A percentile compares a stretch with the other conserved stretches of the same genome.
Evolutionary conservation across 2,329 filamentous ascomycete species (phyloP).

Genomic region (Diaporthe vaccinii): DNA sequence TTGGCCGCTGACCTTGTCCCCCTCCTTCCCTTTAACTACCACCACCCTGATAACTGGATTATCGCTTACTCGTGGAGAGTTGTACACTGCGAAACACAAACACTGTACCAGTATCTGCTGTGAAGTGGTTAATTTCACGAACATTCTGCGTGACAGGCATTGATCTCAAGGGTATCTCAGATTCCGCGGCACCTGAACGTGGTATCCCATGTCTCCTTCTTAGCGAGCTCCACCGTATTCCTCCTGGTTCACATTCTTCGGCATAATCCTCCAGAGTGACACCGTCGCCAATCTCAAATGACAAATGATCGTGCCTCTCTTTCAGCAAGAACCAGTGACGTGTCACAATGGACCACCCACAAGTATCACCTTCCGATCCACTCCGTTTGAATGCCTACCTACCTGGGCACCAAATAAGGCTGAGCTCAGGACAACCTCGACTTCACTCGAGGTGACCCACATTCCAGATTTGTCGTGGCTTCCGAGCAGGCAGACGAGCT

Average conservation of each 20-base stretch:
- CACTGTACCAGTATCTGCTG: no score
- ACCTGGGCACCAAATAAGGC: background rate
- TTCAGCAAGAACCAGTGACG: constrained; percentile 1
- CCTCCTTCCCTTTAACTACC: background rate
- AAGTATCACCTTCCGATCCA: background rate
- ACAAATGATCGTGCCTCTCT: background rate
- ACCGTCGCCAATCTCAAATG: constrained; percentile 12
- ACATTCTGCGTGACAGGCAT: background rate
- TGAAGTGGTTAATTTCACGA: background rate
- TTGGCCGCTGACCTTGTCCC: background rate
- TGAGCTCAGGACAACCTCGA: background rate
- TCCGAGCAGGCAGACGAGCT: background rate
- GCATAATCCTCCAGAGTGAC: constrained; percentile 6
- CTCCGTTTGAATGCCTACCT: background rate
- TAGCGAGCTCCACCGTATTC: constrained; percentile 15
- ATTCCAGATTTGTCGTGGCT: background rate
- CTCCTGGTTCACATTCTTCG: constrained; percentile 5
- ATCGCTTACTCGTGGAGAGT: background rate
- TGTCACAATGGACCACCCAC: constrained; percentile 4
- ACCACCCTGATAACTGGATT: background rate
- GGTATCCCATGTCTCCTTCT: background rate
- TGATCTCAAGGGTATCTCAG: background rate
- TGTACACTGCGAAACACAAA: background rate
- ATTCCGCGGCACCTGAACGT: background rate
- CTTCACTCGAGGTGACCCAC: background rate